Evolutionary conservation across 2,329 filamentous ascomycete species (phyloP), one percentile per base, ranked within the genome.

Genomic region (Whalleya microplaca): DNA sequence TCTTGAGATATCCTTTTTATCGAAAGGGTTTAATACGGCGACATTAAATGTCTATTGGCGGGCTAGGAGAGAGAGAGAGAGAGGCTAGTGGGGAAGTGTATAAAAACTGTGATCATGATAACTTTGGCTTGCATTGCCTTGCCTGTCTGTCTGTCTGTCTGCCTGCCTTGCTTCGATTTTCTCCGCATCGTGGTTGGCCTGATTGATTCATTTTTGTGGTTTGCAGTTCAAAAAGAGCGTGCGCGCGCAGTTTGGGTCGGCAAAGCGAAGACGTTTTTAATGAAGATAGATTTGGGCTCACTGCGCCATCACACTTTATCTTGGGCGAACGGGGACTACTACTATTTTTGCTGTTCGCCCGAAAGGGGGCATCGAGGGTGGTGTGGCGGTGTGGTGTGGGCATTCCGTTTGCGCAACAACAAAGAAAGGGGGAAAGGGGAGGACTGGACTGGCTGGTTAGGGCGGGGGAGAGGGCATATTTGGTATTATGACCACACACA

Each of bases 221-320:
- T 32, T 37, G 45, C 44, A 59, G 54, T 49, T 42, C n/a, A n/a
- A n/a, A n/a, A 48, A 48, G 45, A 42, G 42, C n/a, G 16, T 37
- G 37, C 45, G 55, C 23, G 50, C 41, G 21, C n/a, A n/a, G n/a
- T 16, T 27, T 42, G 46, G 47, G 32, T 47, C 32, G 20, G 21
- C 20, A 40, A 43, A 9, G n/a, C n/a, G 2, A 21, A 45, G 10
- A 19, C 21, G 29, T 41, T 45, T 59, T 45, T 59, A 52, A 61
- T 50, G 53, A 55, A n/a, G 61, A 56, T 58, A 60, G 55, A 64
- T 54, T 47, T 58, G 59, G 58, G 54, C 52, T 45, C 50, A 46
- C 41, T 41, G n/a, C 10, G 52, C 43, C 14, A 48, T 55, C 27
- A 42, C n/a, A n/a, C n/a, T n/a, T n/a, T n/a, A n/a, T n/a, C n/a